These are phyloP conservation scores for Saussurea involucrata DNA, from an alignment of 129 eudicot genomes.

Conservation along the genomic window DNA sequence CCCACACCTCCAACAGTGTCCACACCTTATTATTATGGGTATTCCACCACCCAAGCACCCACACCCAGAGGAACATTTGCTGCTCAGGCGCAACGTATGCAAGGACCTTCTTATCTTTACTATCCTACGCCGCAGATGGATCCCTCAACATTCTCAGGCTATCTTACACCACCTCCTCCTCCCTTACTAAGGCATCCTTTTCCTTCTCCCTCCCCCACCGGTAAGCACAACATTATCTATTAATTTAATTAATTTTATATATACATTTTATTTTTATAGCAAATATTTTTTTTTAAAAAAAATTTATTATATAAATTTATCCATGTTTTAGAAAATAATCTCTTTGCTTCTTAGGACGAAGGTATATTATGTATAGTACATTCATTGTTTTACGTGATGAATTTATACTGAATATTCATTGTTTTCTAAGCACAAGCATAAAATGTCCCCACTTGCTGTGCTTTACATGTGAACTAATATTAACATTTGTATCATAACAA, in stretches of 20 bases:
- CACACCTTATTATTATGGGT: constrained; percentile 69
- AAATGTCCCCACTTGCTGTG: neutral
- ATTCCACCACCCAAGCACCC: constrained; percentile 50
- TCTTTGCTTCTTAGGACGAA: too few species aligned
- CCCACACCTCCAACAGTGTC: constrained; percentile 52
- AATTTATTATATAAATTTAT: too few species aligned
- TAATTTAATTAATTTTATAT: neutral
- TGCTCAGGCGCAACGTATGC: constrained; percentile 59
- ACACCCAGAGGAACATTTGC: constrained; percentile 59
- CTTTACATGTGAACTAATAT: neutral
- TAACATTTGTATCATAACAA: neutral
- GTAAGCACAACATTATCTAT: constrained; percentile 27
- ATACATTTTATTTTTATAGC: neutral
- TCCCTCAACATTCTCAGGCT: constrained; percentile 33
- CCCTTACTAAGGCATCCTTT: constrained; percentile 40
- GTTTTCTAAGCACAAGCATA: neutral
- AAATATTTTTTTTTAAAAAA: too few species aligned
- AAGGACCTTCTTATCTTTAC: constrained; percentile 67
- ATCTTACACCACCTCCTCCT: constrained; percentile 37
- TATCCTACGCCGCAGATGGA: constrained; percentile 63
- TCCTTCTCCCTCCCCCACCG: constrained; percentile 56
- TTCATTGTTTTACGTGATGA: too few species aligned
- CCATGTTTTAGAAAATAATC: too few species aligned
- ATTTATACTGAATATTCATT: too few species aligned
- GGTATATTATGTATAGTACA: too few species aligned